phyloP scores from a whole-genome alignment of 2,329 filamentous ascomycete species.

The Claviceps cyperi region DNA sequence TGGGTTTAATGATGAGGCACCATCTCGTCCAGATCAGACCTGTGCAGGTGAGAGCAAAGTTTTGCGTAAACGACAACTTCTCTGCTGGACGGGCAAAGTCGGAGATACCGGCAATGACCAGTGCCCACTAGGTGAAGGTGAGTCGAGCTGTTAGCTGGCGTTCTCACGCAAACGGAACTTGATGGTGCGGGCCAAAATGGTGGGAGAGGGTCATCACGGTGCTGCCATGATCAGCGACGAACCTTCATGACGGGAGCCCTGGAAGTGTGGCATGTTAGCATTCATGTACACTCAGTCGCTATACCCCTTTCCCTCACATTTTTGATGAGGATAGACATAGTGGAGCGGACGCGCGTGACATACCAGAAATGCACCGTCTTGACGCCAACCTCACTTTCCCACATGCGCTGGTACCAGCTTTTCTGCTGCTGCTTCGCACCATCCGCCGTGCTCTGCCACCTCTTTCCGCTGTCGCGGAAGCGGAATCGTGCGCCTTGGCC shows the following conservation, averaged over 20 bases:
- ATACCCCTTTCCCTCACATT: not conserved
- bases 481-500: constrained; percentile 21
- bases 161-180: not conserved
- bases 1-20: constrained; percentile 93
- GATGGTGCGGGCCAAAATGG: not conserved
- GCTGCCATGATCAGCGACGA: constrained; percentile 8
- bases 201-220: not conserved
- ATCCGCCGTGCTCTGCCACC: constrained; percentile 57
- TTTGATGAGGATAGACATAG: not conserved
- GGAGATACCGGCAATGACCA: constrained; percentile 82
- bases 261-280: constrained; percentile 2
- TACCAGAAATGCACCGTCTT: constrained; percentile 99
- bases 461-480: constrained; percentile 31
- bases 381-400: constrained; percentile 65
- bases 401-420: constrained; percentile 62
- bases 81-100: constrained; percentile 86
- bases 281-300: not conserved
- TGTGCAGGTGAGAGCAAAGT: constrained; percentile 76
- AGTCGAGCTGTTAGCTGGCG: constrained; percentile 5
- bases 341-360: not conserved
- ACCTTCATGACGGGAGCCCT: constrained; percentile 89
- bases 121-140: constrained; percentile 52
- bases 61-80: constrained; percentile 86
- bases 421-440: constrained; percentile 26
- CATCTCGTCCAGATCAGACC: constrained; percentile 96